Evolutionary conservation across 1,284 basidiomycete species (phyloP), one percentile per base, ranked within the genome.

Genomic region (Takashimella tepidaria): DNA sequence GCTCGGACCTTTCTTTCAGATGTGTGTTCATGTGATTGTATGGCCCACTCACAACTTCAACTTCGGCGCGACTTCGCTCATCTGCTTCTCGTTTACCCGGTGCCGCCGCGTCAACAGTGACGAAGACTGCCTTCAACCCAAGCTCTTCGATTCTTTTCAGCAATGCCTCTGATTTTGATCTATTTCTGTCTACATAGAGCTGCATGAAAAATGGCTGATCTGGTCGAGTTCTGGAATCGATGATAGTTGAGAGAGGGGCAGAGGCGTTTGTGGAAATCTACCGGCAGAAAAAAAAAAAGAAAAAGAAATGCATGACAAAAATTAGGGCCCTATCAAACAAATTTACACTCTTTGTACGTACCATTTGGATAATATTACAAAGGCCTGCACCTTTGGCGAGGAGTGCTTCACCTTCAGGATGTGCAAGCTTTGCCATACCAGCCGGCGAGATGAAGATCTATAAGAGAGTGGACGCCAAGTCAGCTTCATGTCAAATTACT

Each of bases 61-160:
- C 67, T 41, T 70, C 68, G 0, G 73, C 72, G 23, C 72, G 62
- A 52, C 59, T 62, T 21, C 75, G 55, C 57, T 77, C 75, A 55
- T 77, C 75, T 1, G 73, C 73, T 59, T 77, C 75, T 20, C 75
- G 59, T 54, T 77, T 77, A 3, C 75, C 75, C 1, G 74, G 73
- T 2, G 73, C 70, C 19, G 73, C 68, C 16, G 73, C 74, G 56
- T 77, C 75, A 19, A 74, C 74, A 2, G 75, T 77, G 10, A 76
- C 75, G 51, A 77, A 75, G 47, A 75, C 66, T 2, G 69, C 75
- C 55, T 73, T 74, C 43, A 77, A 56, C 13, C 68, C 69, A 4
- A 69, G 45, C 1, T 49, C 57, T 45, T 74, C 67, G 49, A 76
- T 70, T 51, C 63, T 62, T 19, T 54, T 21, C 11, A 77, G 53